Conservation (phyloP, 2,329 filamentous ascomycete species). For the Mycocentrospora acerina region DNA sequence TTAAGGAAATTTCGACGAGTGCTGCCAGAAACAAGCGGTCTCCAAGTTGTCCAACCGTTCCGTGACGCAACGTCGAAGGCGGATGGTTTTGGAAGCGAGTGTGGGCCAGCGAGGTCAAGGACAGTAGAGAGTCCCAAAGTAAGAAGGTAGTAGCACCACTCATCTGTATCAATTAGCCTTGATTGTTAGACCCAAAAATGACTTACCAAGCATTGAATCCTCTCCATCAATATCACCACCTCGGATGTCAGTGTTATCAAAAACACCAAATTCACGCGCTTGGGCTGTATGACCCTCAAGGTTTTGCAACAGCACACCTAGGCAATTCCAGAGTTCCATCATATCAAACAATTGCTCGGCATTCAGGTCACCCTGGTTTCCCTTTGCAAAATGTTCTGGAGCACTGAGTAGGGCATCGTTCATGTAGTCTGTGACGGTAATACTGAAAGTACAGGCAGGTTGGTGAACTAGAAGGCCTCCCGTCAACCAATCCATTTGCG, state of each 20-base stretch:
- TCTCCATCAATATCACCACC: constrained; percentile 55
- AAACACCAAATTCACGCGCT: constrained; percentile 59
- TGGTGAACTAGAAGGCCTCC: constrained; percentile 56
- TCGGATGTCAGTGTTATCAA: constrained; percentile 50
- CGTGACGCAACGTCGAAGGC: constrained; percentile 56
- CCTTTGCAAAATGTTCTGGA: constrained; percentile 59
- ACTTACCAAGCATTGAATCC: constrained; percentile 54
- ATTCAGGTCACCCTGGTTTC: constrained; percentile 57
- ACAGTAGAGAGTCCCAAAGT: constrained; percentile 60
- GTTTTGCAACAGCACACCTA: constrained; percentile 57
- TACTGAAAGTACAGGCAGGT: constrained; percentile 47
- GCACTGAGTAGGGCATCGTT: constrained; percentile 57
- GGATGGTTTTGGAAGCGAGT: constrained; percentile 39
- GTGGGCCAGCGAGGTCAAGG: constrained; percentile 51
- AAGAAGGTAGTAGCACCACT: constrained; percentile 63
- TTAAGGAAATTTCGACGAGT: constrained; percentile 61
- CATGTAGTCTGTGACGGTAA: constrained; percentile 54
- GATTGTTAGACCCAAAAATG: not conserved
- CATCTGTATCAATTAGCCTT: constrained; percentile 44
- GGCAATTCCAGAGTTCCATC: constrained; percentile 65
- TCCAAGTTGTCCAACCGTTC: constrained; percentile 61
- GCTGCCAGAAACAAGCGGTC: constrained; percentile 46
- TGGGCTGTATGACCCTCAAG: constrained; percentile 57
- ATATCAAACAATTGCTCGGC: constrained; percentile 63
- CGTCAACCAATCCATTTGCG: constrained; percentile 64